Evolutionary conservation across 495 filamentous ascomycete species (phyloP).

Genomic region (Tetracladium setigerum): DNA sequence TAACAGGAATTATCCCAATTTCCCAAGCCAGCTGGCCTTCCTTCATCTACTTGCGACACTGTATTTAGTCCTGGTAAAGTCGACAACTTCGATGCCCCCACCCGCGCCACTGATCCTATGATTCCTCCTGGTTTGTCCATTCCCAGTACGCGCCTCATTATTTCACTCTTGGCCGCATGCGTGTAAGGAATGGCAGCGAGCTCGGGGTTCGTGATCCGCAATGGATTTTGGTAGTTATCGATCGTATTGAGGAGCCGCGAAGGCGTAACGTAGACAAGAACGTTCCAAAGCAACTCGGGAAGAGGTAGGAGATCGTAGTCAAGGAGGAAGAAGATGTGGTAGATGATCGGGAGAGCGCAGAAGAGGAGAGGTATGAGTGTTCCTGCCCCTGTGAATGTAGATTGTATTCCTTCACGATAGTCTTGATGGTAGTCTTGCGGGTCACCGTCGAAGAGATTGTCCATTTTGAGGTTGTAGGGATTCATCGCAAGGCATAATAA

Average conservation of each 20-base stretch:
- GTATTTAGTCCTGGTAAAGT: conserved; percentile 17
- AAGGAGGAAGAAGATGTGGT: conserved; percentile 29
- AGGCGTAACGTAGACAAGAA: conserved; percentile 53
- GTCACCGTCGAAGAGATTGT: conserved; percentile 20
- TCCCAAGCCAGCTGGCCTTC: conserved; percentile 68
- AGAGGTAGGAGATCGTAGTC: conserved; percentile 27
- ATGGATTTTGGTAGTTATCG: conserved; percentile 30
- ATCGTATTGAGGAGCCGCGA: conserved; percentile 50
- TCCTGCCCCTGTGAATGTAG: not conserved
- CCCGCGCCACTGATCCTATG: conserved; percentile 19
- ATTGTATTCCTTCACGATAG: conserved; percentile 10
- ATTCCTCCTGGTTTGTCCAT: conserved; percentile 42
- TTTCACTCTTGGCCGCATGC: conserved; percentile 58
- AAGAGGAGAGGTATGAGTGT: conserved; percentile 31
- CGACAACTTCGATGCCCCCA: conserved; percentile 17
- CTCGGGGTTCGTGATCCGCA: conserved; percentile 18
- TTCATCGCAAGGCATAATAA: conserved; percentile 24
- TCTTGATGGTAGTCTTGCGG: conserved; percentile 23
- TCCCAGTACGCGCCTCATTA: conserved; percentile 58
- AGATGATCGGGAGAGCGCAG: conserved; percentile 33
- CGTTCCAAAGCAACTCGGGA: conserved; percentile 52
- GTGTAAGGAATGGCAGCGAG: conserved; percentile 19
- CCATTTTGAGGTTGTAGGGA: conserved; percentile 5
- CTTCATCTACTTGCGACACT: conserved; percentile 4
- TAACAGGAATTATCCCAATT: conserved; percentile 96